phyloP scores from a whole-genome alignment of 2,329 filamentous ascomycete genomes.

The Arthrobotrys sphaeroides region DNA sequence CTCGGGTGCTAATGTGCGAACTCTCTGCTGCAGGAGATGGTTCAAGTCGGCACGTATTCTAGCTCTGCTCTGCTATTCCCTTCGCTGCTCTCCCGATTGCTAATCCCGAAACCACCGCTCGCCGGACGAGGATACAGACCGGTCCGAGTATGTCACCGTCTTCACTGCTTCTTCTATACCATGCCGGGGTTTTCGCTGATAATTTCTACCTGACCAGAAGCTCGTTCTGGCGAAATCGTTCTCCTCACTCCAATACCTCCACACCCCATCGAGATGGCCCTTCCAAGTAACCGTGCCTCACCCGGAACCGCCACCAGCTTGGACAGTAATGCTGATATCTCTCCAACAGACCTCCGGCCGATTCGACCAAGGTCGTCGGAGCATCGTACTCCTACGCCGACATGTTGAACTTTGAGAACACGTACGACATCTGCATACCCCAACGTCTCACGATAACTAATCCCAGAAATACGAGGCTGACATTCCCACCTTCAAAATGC shows the following conservation, averaged over 20 bases:
- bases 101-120: slow-evolving; percentile 53
- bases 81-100: slow-evolving; percentile 32
- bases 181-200: slow-evolving; percentile 3
- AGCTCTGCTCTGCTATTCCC: slow-evolving; percentile 28
- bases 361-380: slow-evolving; percentile 73
- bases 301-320: not conserved
- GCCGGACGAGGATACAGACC: slow-evolving; percentile 54
- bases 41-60: slow-evolving; percentile 89
- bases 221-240: slow-evolving; percentile 81
- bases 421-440: slow-evolving; percentile 69
- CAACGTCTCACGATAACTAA: not conserved
- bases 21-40: slow-evolving; percentile 79
- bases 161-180: not conserved
- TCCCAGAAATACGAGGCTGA: slow-evolving; percentile 21
- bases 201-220: slow-evolving; percentile 22
- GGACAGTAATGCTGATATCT: not conserved
- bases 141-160: slow-evolving; percentile 56
- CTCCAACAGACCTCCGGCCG: slow-evolving; percentile 53
- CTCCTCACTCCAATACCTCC: slow-evolving; percentile 64
- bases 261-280: slow-evolving; percentile 67
- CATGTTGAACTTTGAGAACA: slow-evolving; percentile 83
- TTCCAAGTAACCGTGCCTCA: slow-evolving; percentile 64
- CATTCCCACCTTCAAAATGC: not conserved
- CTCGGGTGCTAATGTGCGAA: not conserved
- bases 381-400: slow-evolving; percentile 97